Base-by-base conservation (phyloP, 2,329 filamentous ascomycete species). In the Neofusicoccum umdonicola region DNA sequence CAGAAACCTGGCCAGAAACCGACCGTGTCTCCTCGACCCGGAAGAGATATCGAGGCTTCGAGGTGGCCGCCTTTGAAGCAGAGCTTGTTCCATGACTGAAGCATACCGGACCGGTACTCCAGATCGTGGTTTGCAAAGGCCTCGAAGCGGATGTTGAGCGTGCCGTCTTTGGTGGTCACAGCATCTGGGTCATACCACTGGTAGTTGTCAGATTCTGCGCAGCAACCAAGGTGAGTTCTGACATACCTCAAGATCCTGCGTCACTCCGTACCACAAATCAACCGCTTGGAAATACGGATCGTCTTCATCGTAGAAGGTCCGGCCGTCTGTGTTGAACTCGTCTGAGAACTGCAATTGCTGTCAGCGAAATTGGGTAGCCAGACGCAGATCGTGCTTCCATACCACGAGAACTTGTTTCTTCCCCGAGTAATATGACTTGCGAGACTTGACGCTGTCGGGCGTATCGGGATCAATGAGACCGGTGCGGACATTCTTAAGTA, bases 1-100 rank as follows among this genome's bases (percentile, higher is more conserved):
- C 89, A 91, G 75, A 90, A 89, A 75, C 89, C 89, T 47, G 89
- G 89, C 89, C 89, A 91, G 76, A 91, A 89, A 65, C 89, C 89
- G 63, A 86, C 82, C 13, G 86, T 83, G 67, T 90, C 87, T 51
- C 88, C 89, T 52, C 81, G 77, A 15, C 88, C 89, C 13, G 89
- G 89, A 5, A 91, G 79, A 3, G 88, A 91, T 61, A 91, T 86
- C 71, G 87, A 89, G 19, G 88, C 88, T 77, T 91, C 89, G 13
- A 91, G 72, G 54, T 88, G 84, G 3, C 89, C 89, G 37, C 88
- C 88, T 66, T 89, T 90, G 79, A 90, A 91, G 75, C 89, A 90
- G 63, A 91, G 73, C 72, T 90, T 86, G 74, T 91, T 91, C 88
- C 88, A 91, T 11, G 86, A 89, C 71, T 91, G 88, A 8, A 91